Evolutionary conservation across 371 early-diverging fungal genomes (phyloP), one percentile per base, ranked within the genome.

Genomic region (Syncephalastrum sp.): DNA sequence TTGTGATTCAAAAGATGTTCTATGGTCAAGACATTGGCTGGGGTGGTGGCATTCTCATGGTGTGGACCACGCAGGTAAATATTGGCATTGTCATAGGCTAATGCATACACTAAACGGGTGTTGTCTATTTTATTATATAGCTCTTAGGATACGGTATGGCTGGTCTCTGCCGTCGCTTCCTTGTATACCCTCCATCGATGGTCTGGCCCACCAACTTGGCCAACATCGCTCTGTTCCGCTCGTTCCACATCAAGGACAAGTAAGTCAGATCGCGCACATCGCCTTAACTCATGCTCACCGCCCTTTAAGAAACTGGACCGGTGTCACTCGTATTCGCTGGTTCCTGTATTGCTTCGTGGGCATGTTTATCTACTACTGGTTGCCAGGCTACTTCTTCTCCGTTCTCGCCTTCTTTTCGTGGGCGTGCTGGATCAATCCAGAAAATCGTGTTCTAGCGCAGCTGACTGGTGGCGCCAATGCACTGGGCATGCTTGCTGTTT

Each of bases 141-240:
- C 46, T 66, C 5, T 67, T 91, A 45, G 95, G 95, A 42, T 93
- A 84, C 67, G 93, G 93, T 60, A 77, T 94, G 60, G 90, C 94
- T 5, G 95, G 95, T 52, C 63, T 88, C 1, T 72, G 84, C 33
- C 85, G 93, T 47, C 77, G 81, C 38, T 90, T 75, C 65, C 75
- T 95, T 21, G 91, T 95, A n/a, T 78, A 84, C 42, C 94, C 94
- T 14, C 74, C 90, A 1, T 74, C 84, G 10, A 94, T 96, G 95
- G 76, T 92, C 47, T 96, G 94, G 94, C 94, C 94, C 15, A 52
- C 70, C 4, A 84, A 77, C 47, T 69, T 95, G 53, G 75, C 91
- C 17, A 78, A 77, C 42, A 84, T 91, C 42, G 85, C 93, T 5
- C 68, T 93, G 23, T 85, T 91, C 72, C 79, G 78, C 42, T 79